Base-by-base conservation (phyloP, 2,329 filamentous ascomycete species). In the Bisporella sp. region DNA sequence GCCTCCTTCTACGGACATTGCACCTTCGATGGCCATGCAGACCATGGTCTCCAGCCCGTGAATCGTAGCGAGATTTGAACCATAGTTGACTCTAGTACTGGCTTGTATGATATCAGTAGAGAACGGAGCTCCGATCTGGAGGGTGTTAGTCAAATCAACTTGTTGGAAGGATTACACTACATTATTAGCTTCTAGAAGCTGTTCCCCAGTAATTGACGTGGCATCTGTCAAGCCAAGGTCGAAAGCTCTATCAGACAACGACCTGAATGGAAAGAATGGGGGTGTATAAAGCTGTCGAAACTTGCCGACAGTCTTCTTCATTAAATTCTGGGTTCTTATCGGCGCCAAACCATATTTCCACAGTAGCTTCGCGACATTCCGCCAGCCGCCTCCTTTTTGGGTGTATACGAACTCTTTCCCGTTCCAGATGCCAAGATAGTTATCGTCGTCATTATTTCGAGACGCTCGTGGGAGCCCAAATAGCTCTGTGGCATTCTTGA, bases 81-180 rank as follows among this genome's bases (percentile, higher is more conserved):
- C 93, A 69, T 96, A 99, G 68, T 97, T 97, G 56, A 96, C 92
- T 21, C 93, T 79, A 1, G 93, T 96, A 51, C 84, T 87, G 1
- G 92, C 89, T 69, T 97, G 92, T 30, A 97, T 81, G 45, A 99
- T 81, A 46, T 99, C 89, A 11, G 80, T 79, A 0, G 84, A 75
- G 64, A 95, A 97, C 0, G 72, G 65, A 0, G 74, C 71, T 29
- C 78, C 74, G 50, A 96, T 82, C 62, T 82, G 37, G 12, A 33
- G 5, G 21, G 21, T 12, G 30, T 29, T 8, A 11, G 30, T 11
- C 31, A 30, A 8, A 45, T 12, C 30, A 31, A 11, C 42, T 29
- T 31, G 2, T 13, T 8, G 30, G 30, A 28, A 28, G 4, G 39
- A 11, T 28, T n/a, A 5, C 9, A 31, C 5, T 58, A 78, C 76